These are phyloP conservation scores for Mycena kentingensis DNA, from an alignment of 768 basidiomycete genomes.

Conservation along the genomic window DNA sequence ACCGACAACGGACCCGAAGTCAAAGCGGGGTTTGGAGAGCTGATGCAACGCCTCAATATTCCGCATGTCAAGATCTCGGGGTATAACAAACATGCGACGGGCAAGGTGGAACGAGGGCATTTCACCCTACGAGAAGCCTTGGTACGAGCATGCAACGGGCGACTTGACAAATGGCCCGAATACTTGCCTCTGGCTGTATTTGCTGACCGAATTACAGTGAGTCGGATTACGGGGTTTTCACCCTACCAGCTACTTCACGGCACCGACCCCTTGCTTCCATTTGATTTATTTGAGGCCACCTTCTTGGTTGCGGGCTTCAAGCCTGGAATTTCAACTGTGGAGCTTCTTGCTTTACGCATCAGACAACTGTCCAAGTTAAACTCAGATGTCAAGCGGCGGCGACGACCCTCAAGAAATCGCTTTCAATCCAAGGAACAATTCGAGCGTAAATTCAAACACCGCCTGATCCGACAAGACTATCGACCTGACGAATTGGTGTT, in stretches of 20 bases:
- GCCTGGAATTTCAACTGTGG: constrained; percentile 4
- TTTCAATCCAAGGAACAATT: constrained; percentile 28
- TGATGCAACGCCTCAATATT: neutral
- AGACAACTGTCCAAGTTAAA: constrained; percentile 24
- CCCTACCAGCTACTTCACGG: constrained; percentile 30
- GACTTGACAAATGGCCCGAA: neutral
- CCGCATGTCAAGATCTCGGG: constrained; percentile 17
- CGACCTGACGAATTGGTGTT: constrained; percentile 26
- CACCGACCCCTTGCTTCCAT: constrained; percentile 31
- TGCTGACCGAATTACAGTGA: constrained; percentile 22
- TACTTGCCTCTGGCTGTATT: constrained; percentile 7
- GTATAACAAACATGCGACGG: too few relatives aligned
- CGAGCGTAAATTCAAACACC: constrained; percentile 17
- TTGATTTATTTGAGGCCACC: constrained; percentile 34
- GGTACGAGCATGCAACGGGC: neutral
- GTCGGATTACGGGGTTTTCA: constrained; percentile 19
- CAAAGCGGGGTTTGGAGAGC: constrained; percentile 16
- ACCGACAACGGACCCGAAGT: constrained; percentile 30
- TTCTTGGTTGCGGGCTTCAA: constrained; percentile 29
- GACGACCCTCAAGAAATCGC: constrained; percentile 12
- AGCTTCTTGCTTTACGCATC: constrained; percentile 25
- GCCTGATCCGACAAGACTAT: constrained; percentile 18
- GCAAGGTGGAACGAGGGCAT: neutral
- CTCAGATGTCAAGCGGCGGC: constrained; percentile 23
- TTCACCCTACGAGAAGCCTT: neutral